These are phyloP conservation scores for Setaria viridis DNA, from an alignment of 202 grass and related monocot species.

Conservation along the genomic window DNA sequence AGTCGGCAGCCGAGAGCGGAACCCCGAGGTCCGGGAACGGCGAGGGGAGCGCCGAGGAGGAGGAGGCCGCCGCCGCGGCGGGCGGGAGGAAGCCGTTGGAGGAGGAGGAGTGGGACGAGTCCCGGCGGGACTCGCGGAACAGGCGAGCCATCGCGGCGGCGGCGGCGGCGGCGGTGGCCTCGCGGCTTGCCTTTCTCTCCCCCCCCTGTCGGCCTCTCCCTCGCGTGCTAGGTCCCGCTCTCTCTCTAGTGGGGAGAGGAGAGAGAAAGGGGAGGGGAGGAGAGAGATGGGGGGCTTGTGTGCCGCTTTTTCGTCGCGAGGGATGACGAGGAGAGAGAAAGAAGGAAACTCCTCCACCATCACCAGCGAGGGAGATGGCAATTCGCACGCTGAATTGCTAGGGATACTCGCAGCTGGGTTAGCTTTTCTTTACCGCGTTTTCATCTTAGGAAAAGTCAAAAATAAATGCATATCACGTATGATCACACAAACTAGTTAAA, in stretches of 20 bases:
- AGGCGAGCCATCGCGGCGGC: conserved; percentile 67
- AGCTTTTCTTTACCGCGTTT: not conserved
- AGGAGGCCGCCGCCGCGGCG: conserved; percentile 19
- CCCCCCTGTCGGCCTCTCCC: not conserved
- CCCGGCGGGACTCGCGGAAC: conserved; percentile 62
- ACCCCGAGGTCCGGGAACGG: conserved; percentile 73
- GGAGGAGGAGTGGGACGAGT: conserved; percentile 48
- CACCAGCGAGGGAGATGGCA: not conserved
- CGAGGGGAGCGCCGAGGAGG: conserved; percentile 50
- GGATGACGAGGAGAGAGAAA: conserved; percentile 49
- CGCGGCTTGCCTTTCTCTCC: not conserved
- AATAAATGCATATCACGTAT: no score
- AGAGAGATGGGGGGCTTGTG: not conserved
- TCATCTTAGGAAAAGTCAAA: no score
- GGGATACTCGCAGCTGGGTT: not conserved
- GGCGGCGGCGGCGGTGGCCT: conserved; percentile 31
- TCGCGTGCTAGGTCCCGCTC: conserved; percentile 16
- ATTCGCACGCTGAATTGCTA: not conserved
- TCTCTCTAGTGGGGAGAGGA: conserved; percentile 11
- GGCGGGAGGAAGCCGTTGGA: conserved; percentile 42
- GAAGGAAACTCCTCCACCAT: not conserved
- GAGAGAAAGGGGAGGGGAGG: conserved; percentile 20
- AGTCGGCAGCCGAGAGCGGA: conserved; percentile 57
- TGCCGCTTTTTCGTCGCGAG: conserved; percentile 44
- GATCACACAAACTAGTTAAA: no score